phyloP scores from a whole-genome alignment of 257 asterid genomes.

The Anisodus acutangulus region DNA sequence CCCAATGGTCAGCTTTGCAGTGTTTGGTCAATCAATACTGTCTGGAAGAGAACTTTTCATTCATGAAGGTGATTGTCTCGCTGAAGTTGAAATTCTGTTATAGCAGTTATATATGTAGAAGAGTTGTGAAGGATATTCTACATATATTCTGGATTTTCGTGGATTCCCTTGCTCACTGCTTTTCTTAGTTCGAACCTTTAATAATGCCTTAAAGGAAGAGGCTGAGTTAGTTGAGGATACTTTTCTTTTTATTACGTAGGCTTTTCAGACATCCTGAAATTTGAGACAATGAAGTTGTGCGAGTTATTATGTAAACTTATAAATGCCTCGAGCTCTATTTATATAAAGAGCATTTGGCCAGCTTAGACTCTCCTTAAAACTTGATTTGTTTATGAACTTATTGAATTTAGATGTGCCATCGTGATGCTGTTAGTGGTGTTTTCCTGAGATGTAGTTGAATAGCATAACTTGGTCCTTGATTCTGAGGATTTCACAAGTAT shows the following conservation, averaged over 20 bases:
- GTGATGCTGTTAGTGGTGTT: neutral
- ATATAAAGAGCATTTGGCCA: constrained; percentile 17
- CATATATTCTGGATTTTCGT: neutral
- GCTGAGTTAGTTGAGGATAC: constrained; percentile 8
- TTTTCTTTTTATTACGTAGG: constrained; percentile 1
- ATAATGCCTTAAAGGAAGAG: constrained; percentile 16
- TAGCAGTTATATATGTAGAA: constrained; percentile 11
- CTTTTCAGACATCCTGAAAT: constrained; percentile 21
- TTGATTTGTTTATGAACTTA: neutral
- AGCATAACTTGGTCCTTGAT: constrained; percentile 3
- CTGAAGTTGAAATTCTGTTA: neutral
- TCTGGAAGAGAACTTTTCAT: constrained; percentile 14
- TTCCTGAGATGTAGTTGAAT: neutral
- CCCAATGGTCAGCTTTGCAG: constrained; percentile 18
- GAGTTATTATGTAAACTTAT: constrained; percentile 20
- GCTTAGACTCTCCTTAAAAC: neutral
- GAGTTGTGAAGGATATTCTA: constrained; percentile 17
- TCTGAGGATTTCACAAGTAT: neutral
- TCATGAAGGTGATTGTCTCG: constrained; percentile 5
- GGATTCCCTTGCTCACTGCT: neutral
- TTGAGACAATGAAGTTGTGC: neutral
- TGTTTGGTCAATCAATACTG: neutral
- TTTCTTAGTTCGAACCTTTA: constrained; percentile 21
- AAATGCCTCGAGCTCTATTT: neutral
- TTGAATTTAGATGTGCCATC: neutral